phyloP scores from a whole-genome alignment of 495 filamentous ascomycete genomes.

The Lasiosphaeria hispida region DNA sequence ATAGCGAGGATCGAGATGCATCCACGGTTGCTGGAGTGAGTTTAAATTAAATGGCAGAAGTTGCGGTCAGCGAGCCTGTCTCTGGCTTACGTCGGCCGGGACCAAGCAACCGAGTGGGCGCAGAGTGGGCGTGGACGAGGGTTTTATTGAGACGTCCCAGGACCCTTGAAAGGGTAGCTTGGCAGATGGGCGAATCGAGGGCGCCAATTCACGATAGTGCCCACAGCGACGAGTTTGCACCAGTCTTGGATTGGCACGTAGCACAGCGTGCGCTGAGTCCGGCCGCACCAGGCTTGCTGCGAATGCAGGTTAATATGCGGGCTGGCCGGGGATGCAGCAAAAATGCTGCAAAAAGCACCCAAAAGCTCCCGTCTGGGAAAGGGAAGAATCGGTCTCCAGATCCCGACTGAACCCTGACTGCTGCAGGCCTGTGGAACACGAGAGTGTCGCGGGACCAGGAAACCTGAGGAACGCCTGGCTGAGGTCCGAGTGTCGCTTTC shows the following conservation, averaged over 20 bases:
- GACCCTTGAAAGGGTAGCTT: slow-evolving; percentile 7
- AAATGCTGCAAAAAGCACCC: background rate
- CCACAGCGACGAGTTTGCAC: background rate
- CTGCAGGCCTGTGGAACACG: slow-evolving; percentile 11
- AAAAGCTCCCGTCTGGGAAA: slow-evolving; percentile 8
- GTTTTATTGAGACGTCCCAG: slow-evolving; percentile 13
- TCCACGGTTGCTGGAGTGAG: slow-evolving; percentile 15
- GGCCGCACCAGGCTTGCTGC: slow-evolving; percentile 7
- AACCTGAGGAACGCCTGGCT: background rate
- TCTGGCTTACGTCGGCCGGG: slow-evolving; percentile 7
- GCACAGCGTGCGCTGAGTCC: background rate
- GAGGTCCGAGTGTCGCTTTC: background rate
- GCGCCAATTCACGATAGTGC: slow-evolving; percentile 12
- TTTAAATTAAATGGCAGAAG: slow-evolving; percentile 16
- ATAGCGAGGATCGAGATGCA: background rate
- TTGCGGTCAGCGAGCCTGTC: slow-evolving; percentile 16
- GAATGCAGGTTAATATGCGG: slow-evolving; percentile 16
- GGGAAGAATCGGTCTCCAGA: background rate
- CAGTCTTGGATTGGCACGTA: slow-evolving; percentile 19
- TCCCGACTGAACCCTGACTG: too few species aligned
- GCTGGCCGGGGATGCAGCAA: slow-evolving; percentile 2
- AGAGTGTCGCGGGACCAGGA: background rate
- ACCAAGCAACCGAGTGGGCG: slow-evolving; percentile 15
- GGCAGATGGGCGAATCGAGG: slow-evolving; percentile 12
- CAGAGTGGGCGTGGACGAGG: slow-evolving; percentile 3